Conservation (phyloP, 352 stramenopile species). For the Globisporangium spinosum region DNA sequence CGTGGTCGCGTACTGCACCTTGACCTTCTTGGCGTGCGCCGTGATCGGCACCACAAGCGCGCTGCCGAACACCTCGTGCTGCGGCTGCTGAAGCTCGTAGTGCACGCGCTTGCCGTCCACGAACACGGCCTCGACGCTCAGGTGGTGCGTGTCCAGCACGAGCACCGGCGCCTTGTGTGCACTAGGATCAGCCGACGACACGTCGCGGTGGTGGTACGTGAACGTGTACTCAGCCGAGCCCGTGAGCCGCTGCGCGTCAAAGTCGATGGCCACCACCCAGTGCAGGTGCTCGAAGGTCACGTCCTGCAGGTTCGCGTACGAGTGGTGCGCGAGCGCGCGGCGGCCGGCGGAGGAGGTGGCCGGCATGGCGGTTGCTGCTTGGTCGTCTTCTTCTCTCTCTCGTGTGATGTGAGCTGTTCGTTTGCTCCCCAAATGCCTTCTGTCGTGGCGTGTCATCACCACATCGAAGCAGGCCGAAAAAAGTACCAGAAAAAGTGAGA, state of each 20-base stretch:
- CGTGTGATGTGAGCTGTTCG: neutral
- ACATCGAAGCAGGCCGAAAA: neutral
- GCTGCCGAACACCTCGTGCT: slow-evolving; percentile 60
- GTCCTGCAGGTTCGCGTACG: slow-evolving; percentile 82
- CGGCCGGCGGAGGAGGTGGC: neutral
- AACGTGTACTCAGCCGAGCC: slow-evolving; percentile 88
- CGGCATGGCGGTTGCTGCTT: slow-evolving; percentile 2
- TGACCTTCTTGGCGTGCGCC: slow-evolving; percentile 45
- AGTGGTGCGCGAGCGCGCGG: slow-evolving; percentile 40
- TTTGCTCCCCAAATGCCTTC: neutral
- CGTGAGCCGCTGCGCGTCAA: slow-evolving; percentile 56
- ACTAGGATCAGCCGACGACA: neutral
- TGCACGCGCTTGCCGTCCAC: slow-evolving; percentile 34
- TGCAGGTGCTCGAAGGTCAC: slow-evolving; percentile 80
- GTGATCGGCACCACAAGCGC: slow-evolving; percentile 51
- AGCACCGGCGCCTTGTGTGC: slow-evolving; percentile 27
- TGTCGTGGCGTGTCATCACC: neutral
- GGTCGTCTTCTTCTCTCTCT: neutral
- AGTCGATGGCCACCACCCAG: slow-evolving; percentile 84
- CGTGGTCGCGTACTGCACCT: slow-evolving; percentile 20
- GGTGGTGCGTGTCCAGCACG: slow-evolving; percentile 80
- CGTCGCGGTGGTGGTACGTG: slow-evolving; percentile 22
- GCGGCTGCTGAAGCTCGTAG: slow-evolving; percentile 1
- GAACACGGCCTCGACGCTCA: slow-evolving; percentile 56
- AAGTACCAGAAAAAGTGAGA: too few relatives aligned